These are phyloP conservation scores for Ophiocordyceps robertsii DNA, from an alignment of 2,329 filamentous ascomycete species.

Conservation along the genomic window DNA sequence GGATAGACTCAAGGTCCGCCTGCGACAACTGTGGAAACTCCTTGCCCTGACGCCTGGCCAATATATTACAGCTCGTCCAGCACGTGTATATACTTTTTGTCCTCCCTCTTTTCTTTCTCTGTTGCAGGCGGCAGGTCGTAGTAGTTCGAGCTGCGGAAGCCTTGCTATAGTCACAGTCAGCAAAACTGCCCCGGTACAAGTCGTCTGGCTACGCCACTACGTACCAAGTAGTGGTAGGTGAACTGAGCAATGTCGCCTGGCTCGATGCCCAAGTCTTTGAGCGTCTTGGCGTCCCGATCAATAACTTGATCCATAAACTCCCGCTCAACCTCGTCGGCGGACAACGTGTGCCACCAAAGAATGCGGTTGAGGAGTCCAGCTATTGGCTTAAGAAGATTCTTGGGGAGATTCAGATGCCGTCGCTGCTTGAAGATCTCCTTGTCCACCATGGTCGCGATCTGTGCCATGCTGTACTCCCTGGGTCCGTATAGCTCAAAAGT, in stretches of 20 bases:
- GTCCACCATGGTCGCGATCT: slow-evolving; percentile 81
- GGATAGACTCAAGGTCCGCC: too few species aligned
- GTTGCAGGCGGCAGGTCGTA: slow-evolving; percentile 92
- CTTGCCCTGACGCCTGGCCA: too few species aligned
- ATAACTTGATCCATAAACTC: slow-evolving; percentile 91
- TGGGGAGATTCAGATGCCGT: slow-evolving; percentile 84
- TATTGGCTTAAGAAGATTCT: slow-evolving; percentile 60
- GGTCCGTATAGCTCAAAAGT: slow-evolving; percentile 93
- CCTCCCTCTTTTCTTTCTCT: slow-evolving; percentile 85
- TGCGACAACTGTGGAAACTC: too few species aligned
- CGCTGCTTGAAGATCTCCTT: slow-evolving; percentile 83
- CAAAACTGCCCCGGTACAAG: not conserved
- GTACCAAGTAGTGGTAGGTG: slow-evolving; percentile 88
- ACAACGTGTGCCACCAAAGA: slow-evolving; percentile 81
- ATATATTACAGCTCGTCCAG: slow-evolving; percentile 60
- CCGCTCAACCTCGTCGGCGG: slow-evolving; percentile 74
- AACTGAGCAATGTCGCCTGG: slow-evolving; percentile 74
- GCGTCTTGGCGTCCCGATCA: slow-evolving; percentile 84
- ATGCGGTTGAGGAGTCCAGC: slow-evolving; percentile 64
- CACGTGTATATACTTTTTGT: slow-evolving; percentile 95
- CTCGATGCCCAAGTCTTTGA: slow-evolving; percentile 84
- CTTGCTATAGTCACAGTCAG: slow-evolving; percentile 48
- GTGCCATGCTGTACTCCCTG: slow-evolving; percentile 76
- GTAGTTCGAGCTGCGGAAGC: slow-evolving; percentile 75
- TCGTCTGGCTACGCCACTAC: slow-evolving; percentile 16